Evolutionary conservation across 805 yeast genomes (phyloP).

Genomic region (Priceomyces haplophilus): DNA sequence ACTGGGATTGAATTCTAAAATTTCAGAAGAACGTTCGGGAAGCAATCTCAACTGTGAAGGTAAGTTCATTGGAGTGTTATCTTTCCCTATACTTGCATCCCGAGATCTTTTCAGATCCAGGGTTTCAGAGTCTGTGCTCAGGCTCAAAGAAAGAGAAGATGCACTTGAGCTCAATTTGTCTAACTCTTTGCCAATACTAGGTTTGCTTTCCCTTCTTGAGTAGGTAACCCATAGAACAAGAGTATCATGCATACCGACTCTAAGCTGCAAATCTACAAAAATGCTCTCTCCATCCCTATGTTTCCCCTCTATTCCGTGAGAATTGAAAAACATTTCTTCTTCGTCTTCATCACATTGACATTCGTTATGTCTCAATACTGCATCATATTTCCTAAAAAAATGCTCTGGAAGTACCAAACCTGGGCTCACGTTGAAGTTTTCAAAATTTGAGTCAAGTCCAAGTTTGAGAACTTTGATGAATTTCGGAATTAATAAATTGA

Average conservation of each 20-base stretch:
- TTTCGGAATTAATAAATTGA: constrained; percentile 60
- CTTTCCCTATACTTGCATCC: constrained; percentile 4
- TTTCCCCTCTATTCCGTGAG: constrained; percentile 64
- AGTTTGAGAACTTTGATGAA: constrained; percentile 47
- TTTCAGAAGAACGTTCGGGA: constrained; percentile 31
- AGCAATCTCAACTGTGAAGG: constrained; percentile 59
- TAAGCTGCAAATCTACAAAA: constrained; percentile 73
- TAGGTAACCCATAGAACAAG: constrained; percentile 84
- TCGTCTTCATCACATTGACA: constrained; percentile 20
- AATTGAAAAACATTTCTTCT: constrained; percentile 51
- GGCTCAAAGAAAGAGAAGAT: constrained; percentile 11
- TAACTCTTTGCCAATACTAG: constrained; percentile 23
- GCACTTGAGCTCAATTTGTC: constrained; percentile 21
- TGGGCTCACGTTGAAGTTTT: constrained; percentile 30
- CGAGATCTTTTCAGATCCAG: constrained; percentile 5
- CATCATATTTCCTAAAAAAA: constrained; percentile 69
- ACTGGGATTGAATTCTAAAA: constrained; percentile 27
- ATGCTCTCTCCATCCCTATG: constrained; percentile 69
- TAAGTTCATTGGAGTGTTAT: constrained; percentile 18
- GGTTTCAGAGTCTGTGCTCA: constrained; percentile 4
- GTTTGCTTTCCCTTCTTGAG: constrained; percentile 44
- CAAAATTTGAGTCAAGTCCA: constrained; percentile 32
- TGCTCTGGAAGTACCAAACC: constrained; percentile 91
- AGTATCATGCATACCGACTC: constrained; percentile 60
- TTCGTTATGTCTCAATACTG: constrained; percentile 30